Evolutionary conservation across 1,284 basidiomycete genomes (phyloP).

Genomic region (Sporisorium sorghi): DNA sequence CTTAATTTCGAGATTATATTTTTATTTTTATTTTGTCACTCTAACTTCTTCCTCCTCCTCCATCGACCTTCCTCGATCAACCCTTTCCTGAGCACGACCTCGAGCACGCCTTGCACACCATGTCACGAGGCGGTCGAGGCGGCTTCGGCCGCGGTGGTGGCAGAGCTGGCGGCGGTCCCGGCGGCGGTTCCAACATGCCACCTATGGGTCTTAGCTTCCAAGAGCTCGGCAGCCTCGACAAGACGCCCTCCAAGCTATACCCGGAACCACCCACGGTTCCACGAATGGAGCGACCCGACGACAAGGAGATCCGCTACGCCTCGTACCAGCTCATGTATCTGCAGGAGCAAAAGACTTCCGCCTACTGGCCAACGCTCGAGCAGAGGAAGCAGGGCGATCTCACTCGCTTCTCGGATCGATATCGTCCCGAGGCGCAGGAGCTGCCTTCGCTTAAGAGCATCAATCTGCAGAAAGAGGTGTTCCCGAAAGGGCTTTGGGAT

Average conservation of each 20-base stretch:
- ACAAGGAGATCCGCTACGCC: conserved; percentile 51
- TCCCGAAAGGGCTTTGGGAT: conserved; percentile 64
- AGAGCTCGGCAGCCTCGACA: conserved; percentile 49
- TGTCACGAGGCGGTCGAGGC: conserved; percentile 48
- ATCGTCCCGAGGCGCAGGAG: conserved; percentile 54
- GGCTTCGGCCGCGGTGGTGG: conserved; percentile 52
- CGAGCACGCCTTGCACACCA: conserved; percentile 1
- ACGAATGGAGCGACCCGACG: conserved; percentile 44
- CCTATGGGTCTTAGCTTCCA: conserved; percentile 52
- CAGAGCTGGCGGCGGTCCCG: conserved; percentile 32
- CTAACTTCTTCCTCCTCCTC: neutral
- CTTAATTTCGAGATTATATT: neutral
- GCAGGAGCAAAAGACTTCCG: conserved; percentile 51
- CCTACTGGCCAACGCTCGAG: conserved; percentile 51
- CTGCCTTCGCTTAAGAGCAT: conserved; percentile 53
- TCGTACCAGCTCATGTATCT: conserved; percentile 54
- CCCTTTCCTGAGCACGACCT: neutral
- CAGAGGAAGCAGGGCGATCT: conserved; percentile 54
- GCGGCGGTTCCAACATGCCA: conserved; percentile 38
- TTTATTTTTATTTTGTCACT: neutral
- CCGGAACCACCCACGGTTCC: conserved; percentile 38
- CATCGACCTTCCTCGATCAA: neutral
- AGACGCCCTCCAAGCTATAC: conserved; percentile 54
- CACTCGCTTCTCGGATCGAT: conserved; percentile 61
- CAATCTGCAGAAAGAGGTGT: conserved; percentile 60